Conservation (phyloP, 2,329 filamentous ascomycete species). For the Elsinoe fawcettii region DNA sequence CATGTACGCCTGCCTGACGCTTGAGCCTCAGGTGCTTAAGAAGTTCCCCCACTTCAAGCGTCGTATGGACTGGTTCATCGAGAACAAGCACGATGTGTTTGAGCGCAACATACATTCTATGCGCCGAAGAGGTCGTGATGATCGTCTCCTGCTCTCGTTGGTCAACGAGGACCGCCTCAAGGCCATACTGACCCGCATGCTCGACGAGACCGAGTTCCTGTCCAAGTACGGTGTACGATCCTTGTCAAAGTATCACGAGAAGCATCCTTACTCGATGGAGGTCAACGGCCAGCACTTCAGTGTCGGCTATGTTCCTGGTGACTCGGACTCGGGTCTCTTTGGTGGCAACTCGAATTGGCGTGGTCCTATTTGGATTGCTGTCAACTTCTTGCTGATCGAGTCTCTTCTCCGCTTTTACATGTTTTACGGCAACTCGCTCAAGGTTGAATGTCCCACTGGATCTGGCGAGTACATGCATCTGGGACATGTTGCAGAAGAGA, state of each 20-base stretch:
- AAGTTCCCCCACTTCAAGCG: conserved; percentile 89
- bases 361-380: conserved; percentile 87
- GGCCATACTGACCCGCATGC: conserved; percentile 83
- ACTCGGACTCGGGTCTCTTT: conserved; percentile 90
- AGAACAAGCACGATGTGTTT: conserved; percentile 76
- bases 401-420: conserved; percentile 92
- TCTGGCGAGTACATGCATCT: conserved; percentile 94
- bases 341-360: conserved; percentile 98
- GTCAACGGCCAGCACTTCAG: conserved; percentile 86
- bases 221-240: conserved; percentile 86
- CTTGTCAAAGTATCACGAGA: conserved; percentile 82
- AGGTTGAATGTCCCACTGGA: conserved; percentile 89
- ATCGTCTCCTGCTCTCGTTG: conserved; percentile 78
- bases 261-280: conserved; percentile 88
- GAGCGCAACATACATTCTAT: conserved; percentile 94
- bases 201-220: conserved; percentile 89
- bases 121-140: conserved; percentile 78
- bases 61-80: conserved; percentile 86
- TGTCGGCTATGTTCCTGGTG: conserved; percentile 86
- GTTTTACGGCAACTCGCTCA: conserved; percentile 82
- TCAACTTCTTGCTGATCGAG: conserved; percentile 91
- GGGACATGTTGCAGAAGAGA: conserved; percentile 86
- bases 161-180: conserved; percentile 89
- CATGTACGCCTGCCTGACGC: conserved; percentile 80
- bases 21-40: conserved; percentile 90